phyloP scores from a whole-genome alignment of 78 protist species.

The Dictyostelium intermedium region DNA sequence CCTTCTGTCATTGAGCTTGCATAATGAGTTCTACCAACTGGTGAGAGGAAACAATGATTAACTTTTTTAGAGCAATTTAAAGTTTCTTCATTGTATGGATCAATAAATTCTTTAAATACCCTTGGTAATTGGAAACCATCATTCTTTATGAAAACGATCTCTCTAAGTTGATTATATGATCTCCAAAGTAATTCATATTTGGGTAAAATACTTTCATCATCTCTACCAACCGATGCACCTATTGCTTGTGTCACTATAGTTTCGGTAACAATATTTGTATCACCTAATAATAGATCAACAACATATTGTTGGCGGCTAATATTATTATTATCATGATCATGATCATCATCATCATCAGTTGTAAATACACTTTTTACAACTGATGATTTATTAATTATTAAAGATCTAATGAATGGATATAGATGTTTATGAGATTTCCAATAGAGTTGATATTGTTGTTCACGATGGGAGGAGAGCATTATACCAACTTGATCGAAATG shows the following conservation, averaged over 20 bases:
- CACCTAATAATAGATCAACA: not conserved
- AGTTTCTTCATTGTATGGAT: not conserved
- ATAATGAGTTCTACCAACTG: constrained; percentile 77
- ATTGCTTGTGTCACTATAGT: not conserved
- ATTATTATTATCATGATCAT: not conserved
- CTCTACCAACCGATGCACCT: constrained; percentile 31
- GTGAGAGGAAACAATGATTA: constrained; percentile 61
- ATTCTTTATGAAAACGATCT: constrained; percentile 52
- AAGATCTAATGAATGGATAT: constrained; percentile 17
- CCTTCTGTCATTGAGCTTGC: constrained; percentile 58
- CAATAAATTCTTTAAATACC: constrained; percentile 11
- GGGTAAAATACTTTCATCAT: not conserved
- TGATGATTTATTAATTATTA: constrained; percentile 6
- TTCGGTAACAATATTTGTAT: not conserved
- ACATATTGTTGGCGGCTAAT: not conserved
- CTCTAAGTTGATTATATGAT: constrained; percentile 64
- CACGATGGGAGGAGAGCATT: not conserved
- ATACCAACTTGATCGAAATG: constrained; percentile 62
- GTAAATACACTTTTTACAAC: too few relatives aligned
- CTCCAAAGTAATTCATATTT: constrained; percentile 63
- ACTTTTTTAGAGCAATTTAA: constrained; percentile 7
- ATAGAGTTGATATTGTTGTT: constrained; percentile 42
- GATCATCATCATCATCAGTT: not conserved
- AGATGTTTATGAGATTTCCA: constrained; percentile 36
- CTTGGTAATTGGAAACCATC: constrained; percentile 70